Base-by-base conservation (phyloP, 2,329 filamentous ascomycete species). In the Rutstroemia sydowiana region DNA sequence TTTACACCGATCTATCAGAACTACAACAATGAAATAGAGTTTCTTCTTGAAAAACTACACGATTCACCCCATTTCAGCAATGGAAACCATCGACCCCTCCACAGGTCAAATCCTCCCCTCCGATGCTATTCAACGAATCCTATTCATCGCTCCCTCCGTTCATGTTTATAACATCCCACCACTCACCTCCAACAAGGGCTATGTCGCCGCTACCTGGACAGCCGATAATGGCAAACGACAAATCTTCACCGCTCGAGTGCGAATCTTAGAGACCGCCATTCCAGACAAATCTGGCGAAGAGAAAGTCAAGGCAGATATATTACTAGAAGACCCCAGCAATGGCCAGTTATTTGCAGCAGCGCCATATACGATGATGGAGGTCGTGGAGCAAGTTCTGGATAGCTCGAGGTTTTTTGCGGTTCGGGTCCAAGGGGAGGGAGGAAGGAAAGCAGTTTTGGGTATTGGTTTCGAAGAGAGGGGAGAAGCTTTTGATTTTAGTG, bases 101-200 rank as follows among this genome's bases (percentile, higher is more conserved):
- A 92, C 87, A 20, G 84, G 84, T 61, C 72, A 71, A 31, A 69
- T 82, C 58, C 77, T 89, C 59, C 84, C 87, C 51, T 67, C 80
- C 48, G 86, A 88, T 65, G 85, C 88, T 62, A 92, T 95, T 70
- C 87, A 93, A 70, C 84, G 88, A 67, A 75, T 93, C 66, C 84
- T 95, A 68, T 91, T 88, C 77, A 73, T 90, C 67, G 80, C 84
- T 57, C 73, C 77, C 63, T 74, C 77, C 58, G 85, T 93, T 58
- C 88, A 95, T 73, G 79, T 95, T 74, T 95, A 95, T 76, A 82
- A 85, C 65, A 90, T 95, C 67, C 89, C 89, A 16, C 88, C 89
- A 21, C 75, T 90, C 53, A 77, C 84, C 41, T 85, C 84, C 16
- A 88, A 82, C 62, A 85, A 86, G 67, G 89, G 89, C 68, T 87